Conservation (phyloP, 768 basidiomycete genomes). For the Myochromella boudieri region DNA sequence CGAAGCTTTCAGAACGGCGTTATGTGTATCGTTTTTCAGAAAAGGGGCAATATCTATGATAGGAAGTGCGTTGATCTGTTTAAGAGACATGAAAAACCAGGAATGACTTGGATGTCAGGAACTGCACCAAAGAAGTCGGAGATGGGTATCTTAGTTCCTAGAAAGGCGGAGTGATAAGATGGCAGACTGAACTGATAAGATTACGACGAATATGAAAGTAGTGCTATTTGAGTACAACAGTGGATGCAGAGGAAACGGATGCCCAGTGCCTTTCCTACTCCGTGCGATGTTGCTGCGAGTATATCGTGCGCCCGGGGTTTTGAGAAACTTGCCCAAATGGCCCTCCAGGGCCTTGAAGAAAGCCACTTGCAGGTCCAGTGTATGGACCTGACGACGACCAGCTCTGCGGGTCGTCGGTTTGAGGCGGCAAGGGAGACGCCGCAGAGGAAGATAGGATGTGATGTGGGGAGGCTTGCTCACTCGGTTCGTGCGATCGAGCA, state of each 20-base stretch:
- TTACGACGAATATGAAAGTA: conserved; percentile 14
- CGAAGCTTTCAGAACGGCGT: conserved; percentile 38
- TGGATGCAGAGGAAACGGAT: not conserved
- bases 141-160: not conserved
- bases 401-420: conserved; percentile 15
- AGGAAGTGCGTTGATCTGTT: conserved; percentile 43
- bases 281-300: conserved; percentile 40
- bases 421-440: conserved; percentile 17
- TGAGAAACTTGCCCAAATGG: conserved; percentile 40
- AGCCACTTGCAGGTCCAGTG: conserved; percentile 51
- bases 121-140: no score
- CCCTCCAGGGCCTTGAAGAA: conserved; percentile 41
- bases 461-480: conserved; percentile 15
- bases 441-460: conserved; percentile 15
- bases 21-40: conserved; percentile 34
- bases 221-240: conserved; percentile 3
- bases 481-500: conserved; percentile 18
- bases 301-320: conserved; percentile 64
- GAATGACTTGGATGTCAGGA: no score
- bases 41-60: conserved; percentile 75
- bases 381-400: conserved; percentile 36
- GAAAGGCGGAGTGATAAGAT: conserved; percentile 13
- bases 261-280: conserved; percentile 10
- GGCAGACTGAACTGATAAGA: conserved; percentile 16
- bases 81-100: conserved; percentile 9